A percentile compares a stretch with the other conserved stretches of the same genome.
Evolutionary conservation across 2,329 filamentous ascomycete species (phyloP).

Genomic region (Pestalotiopsis sp.): DNA sequence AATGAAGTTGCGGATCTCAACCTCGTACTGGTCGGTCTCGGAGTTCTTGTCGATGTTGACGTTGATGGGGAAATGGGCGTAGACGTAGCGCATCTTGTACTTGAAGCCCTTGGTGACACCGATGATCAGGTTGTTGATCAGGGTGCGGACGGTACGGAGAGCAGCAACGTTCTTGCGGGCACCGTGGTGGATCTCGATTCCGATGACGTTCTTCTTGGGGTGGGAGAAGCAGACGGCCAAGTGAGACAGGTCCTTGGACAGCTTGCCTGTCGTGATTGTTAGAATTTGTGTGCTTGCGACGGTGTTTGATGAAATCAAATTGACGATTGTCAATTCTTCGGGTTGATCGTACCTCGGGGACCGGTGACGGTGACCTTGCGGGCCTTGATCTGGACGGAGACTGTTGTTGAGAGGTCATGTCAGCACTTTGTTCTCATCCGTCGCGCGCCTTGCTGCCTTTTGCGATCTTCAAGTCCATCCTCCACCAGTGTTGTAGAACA

Average conservation of each 20-base stretch:
- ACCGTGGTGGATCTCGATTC: constrained; percentile 99
- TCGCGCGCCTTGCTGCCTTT: not conserved
- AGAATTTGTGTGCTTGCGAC: not conserved
- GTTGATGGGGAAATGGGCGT: constrained; percentile 99
- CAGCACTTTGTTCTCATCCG: not conserved
- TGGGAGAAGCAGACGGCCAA: constrained; percentile 93
- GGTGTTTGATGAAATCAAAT: not conserved
- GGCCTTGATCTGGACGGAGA: constrained; percentile 98
- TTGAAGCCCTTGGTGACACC: constrained; percentile 99
- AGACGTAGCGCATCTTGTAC: constrained; percentile 99
- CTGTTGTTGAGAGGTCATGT: constrained; percentile 49
- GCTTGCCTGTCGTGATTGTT: constrained; percentile 68
- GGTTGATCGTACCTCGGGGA: constrained; percentile 72
- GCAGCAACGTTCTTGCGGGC: constrained; percentile 96
- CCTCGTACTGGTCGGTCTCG: constrained; percentile 84
- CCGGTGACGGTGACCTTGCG: constrained; percentile 96
- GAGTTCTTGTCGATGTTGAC: constrained; percentile 97
- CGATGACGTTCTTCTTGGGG: constrained; percentile 83
- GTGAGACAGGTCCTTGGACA: constrained; percentile 95
- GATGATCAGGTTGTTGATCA: constrained; percentile 98
- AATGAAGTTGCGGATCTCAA: constrained; percentile 99
- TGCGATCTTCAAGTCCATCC: not conserved
- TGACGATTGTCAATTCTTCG: constrained; percentile 1
- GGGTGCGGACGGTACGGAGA: constrained; percentile 94
- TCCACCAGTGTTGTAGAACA: not conserved